Evolutionary conservation across 2,329 filamentous ascomycete genomes (phyloP), one percentile per base, ranked within the genome.

Genomic region (Fusarium brachygibbosum): DNA sequence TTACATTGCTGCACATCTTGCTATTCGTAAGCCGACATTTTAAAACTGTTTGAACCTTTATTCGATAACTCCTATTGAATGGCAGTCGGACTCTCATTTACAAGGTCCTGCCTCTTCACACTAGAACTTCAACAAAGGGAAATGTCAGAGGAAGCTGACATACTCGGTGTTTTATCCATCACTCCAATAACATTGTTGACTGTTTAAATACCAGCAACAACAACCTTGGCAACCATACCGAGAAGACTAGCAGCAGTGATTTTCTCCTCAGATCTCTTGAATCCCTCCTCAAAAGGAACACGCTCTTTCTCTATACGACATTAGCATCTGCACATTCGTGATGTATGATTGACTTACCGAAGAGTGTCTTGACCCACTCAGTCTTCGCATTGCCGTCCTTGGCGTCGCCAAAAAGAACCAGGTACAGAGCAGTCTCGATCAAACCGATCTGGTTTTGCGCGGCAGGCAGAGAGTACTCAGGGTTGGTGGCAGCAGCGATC

Each of bases 401-500:
- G 1, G 57, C 10, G 8, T 59, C 52, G 12, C 71, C 71, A 6
- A 73, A 73, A 13, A 73, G 41, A 9, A 64, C 63, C 25, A 73
- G 21, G 48, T 73, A 74, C 1, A 73, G 66, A 7, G 71, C 66
- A 6, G 71, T 63, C 51, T 73, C 71, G 2, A 73, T 70, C 28
- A 70, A 60, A 53, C 71, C 66, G 42, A 72, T 57, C 41, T 61
- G 66, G 5, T 32, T 23, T 0, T 40, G 55, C 3, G 52, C 46
- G 11, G 66, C 56, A 0, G 63, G 28, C 4, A 73, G 35, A 2
- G 54, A 34, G 28, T 69, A 73, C 32, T 66, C 60, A 0, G 71
- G 71, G 28, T 73, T 73, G 29, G 25, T 61, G 0, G 71, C 66
- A 1, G 59, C 66, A 4, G 71, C 71, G 0, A 50, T 59, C 13